Base-by-base conservation (phyloP, 345 rosid genomes). In the Kernera saxatilis region DNA sequence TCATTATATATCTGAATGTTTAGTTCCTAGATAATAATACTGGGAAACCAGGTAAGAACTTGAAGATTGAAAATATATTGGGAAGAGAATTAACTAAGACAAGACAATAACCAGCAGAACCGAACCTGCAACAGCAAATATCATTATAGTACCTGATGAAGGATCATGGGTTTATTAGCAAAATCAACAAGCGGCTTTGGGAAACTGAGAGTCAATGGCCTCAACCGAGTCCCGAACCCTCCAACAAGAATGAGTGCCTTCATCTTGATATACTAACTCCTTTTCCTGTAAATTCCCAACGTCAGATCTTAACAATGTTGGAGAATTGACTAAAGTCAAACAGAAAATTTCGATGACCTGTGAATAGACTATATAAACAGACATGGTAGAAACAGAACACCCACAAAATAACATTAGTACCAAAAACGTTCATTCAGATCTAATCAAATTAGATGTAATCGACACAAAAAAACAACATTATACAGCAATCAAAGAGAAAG, bases 241-340 rank as follows among this genome's bases (percentile, higher is more conserved):
- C 99, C 99, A 75, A 94, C 99, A 73, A 94, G 98, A 84, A 94
- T 91, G 62, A 94, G 87, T 14, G 99, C 99, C 97, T 91, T 94
- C 99, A 94, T 91, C 55, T 61, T 83, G 71, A 80, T 78, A 8
- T 5, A 26, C 64, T 72, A n/a, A 65, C 68, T 64, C 39, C 9
- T 67, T 77, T 70, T 62, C 82, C 94, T 86, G 86, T 10, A 64
- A 35, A 74, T n/a, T n/a, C 22, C 33, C 6, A 59, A 67, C 1
- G 32, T 50, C n/a, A 67, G 78, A 57, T 73, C 61, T 67, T 41
- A 50, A 59, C 29, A 29, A 46, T 27, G 9, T 26, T n/a, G n/a
- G n/a, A 5, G 37, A 62, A 43, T 62, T 62, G 39, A 18, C 54
- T 59, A 32, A 56, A 19, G 62, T 7, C 14, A 29, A n/a, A n/a